Conservation (phyloP, 306 rosid species). For the Begonia peltatifolia region DNA sequence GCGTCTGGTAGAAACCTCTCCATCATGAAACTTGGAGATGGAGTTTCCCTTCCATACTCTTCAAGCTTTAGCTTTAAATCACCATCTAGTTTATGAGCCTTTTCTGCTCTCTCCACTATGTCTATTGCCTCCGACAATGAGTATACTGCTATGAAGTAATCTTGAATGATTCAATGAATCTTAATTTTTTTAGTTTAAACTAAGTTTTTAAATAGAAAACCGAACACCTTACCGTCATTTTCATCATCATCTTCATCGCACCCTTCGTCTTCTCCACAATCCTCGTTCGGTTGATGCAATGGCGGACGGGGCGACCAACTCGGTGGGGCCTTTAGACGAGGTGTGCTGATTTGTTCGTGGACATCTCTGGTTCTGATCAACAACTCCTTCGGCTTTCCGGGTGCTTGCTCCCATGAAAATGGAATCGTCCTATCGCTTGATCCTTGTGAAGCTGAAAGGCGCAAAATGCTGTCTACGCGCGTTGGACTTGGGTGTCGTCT, state of each 20-base stretch:
- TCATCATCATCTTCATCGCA: constrained; percentile 15
- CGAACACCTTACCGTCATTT: constrained; percentile 7
- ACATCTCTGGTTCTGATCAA: neutral
- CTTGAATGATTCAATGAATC: too few species aligned
- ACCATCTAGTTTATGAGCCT: neutral
- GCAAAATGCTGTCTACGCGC: constrained; percentile 4
- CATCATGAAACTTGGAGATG: constrained; percentile 56
- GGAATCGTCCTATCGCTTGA: constrained; percentile 43
- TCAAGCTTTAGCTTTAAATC: constrained; percentile 20
- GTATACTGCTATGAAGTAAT: constrained; percentile 12
- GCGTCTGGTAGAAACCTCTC: constrained; percentile 85
- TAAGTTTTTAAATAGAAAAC: constrained; percentile 30
- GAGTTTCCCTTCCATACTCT: constrained; percentile 5
- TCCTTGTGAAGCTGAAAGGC: constrained; percentile 4
- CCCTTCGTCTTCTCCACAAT: constrained; percentile 6
- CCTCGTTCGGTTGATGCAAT: neutral
- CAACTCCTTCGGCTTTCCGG: constrained; percentile 53
- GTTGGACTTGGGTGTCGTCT: constrained; percentile 19
- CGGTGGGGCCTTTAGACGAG: constrained; percentile 49
- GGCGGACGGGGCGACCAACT: constrained; percentile 22
- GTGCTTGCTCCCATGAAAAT: constrained; percentile 72
- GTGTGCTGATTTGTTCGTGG: constrained; percentile 17
- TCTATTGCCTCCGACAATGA: constrained; percentile 82
- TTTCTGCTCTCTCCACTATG: constrained; percentile 28
- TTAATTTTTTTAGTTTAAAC: constrained; percentile 7